Evolutionary conservation across 306 rosid genomes (phyloP).

Genomic region (Acacia crassicarpa): DNA sequence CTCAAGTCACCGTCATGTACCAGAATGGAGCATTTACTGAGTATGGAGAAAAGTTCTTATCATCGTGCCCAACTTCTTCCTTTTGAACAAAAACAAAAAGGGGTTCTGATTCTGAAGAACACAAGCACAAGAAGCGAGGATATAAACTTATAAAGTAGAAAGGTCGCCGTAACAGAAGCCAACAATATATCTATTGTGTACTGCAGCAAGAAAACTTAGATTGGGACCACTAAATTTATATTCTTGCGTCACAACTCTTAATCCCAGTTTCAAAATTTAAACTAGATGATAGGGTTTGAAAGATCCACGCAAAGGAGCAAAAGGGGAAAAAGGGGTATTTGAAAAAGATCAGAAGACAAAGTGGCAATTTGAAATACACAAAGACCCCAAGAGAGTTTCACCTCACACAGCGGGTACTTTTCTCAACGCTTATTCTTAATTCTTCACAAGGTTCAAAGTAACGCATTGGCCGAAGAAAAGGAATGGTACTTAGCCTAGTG

Average conservation of each 20-base stretch:
- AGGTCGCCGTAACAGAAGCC: constrained; percentile 44
- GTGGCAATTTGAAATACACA: background rate
- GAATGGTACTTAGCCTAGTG: background rate
- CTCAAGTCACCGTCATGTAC: constrained; percentile 41
- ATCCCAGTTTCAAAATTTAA: constrained; percentile 36
- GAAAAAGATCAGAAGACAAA: constrained; percentile 26
- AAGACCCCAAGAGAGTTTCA: too few species aligned
- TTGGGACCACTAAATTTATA: background rate
- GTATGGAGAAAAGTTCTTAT: constrained; percentile 25
- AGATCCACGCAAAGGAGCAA: constrained; percentile 28
- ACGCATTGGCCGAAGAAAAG: background rate
- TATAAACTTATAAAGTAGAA: constrained; percentile 38
- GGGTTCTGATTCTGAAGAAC: constrained; percentile 17
- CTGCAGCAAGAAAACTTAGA: constrained; percentile 31
- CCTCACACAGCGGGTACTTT: constrained; percentile 1
- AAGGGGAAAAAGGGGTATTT: background rate
- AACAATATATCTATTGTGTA: constrained; percentile 45
- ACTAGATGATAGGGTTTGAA: constrained; percentile 12
- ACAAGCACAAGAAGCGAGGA: constrained; percentile 24
- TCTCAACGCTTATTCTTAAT: background rate
- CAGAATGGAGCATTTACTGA: constrained; percentile 25
- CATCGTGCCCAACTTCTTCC: background rate
- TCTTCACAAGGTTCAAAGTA: constrained; percentile 9
- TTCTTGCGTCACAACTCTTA: background rate
- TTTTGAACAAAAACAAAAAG: constrained; percentile 12